phyloP scores from a whole-genome alignment of 108 stramenopile species.

The Aurantiochytrium sp. region DNA sequence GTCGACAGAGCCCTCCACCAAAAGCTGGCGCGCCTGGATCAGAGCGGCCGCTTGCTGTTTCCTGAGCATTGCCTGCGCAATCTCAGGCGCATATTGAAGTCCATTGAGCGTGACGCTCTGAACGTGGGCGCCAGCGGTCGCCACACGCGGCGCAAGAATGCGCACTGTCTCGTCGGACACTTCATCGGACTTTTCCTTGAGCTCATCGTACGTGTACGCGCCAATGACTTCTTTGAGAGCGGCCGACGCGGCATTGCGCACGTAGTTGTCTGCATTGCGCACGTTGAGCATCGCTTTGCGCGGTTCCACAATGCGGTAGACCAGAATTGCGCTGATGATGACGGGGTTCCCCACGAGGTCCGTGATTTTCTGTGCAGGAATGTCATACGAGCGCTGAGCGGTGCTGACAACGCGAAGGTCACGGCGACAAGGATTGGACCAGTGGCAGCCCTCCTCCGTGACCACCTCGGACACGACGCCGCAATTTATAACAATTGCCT shows the following conservation, averaged over 20 bases:
- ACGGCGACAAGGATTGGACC: neutral
- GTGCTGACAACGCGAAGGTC: neutral
- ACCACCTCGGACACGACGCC: neutral
- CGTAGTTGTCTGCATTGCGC: neutral
- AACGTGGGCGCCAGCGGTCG: neutral
- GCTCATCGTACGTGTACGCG: neutral
- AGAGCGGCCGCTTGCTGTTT: neutral
- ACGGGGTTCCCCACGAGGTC: neutral
- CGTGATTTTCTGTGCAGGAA: neutral
- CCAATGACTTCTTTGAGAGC: slow-evolving; percentile 10
- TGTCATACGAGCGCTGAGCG: neutral
- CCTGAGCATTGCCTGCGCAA: neutral
- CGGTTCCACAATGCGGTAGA: neutral
- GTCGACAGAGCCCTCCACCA: slow-evolving; percentile 5
- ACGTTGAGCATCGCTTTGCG: neutral
- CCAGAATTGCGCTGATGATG: neutral
- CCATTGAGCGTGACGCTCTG: neutral
- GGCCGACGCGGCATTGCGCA: neutral
- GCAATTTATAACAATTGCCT: neutral
- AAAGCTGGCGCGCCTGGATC: neutral
- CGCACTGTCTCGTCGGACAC: neutral
- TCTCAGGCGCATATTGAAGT: neutral
- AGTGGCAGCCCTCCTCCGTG: neutral
- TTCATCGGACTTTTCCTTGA: neutral
- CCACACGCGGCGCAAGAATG: neutral